Evolutionary conservation across 768 basidiomycete genomes (phyloP), one percentile per base, ranked within the genome.

Genomic region (Mycena leptocephala): DNA sequence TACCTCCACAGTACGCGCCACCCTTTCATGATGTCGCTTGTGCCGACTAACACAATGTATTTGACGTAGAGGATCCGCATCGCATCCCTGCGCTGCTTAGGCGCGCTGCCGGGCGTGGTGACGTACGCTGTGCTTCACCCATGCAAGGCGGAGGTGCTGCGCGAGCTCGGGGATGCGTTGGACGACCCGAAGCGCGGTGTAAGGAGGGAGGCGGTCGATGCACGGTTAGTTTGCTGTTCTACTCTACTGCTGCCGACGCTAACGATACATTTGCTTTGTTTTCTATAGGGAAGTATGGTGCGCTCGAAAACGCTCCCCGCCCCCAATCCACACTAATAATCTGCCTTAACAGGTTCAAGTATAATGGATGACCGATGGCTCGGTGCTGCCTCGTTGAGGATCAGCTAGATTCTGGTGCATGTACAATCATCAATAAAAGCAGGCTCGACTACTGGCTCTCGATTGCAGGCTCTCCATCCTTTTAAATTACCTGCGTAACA

Each of bases 131-230:
- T 94, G 16, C 88, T 99, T 43, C 96, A 98, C 81, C 93, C 95
- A 1, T 89, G 92, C 80, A 99, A 96, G 83, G 73, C 91, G 2
- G 85, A 81, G 0, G 95, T 98, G 28, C 83, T 99, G 64, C 92
- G 92, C 43, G 93, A 94, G 74, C 88, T 99, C 32, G 93, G 90
- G 0, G 92, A 89, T 75, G 91, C 90, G 6, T 84, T 99, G 59
- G 98, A 99, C 82, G 98, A 99, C 85, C 95, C 95, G n/a, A 95
- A 94, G 82, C 88, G 95, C 73, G 85, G 85, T 2, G 97, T 99
- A 10, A 89, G 98, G 67, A 93, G 92, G 79, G 96, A 95, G 80
- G 98, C 97, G 1, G 98, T 99, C 3, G 93, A 96, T 78, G 94
- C 96, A 39, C 85, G 89, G 89, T 88, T 72, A 73, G 84, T 80